Conservation (phyloP, 192 early-diverging fungal genomes). For the Backusella westeae region DNA sequence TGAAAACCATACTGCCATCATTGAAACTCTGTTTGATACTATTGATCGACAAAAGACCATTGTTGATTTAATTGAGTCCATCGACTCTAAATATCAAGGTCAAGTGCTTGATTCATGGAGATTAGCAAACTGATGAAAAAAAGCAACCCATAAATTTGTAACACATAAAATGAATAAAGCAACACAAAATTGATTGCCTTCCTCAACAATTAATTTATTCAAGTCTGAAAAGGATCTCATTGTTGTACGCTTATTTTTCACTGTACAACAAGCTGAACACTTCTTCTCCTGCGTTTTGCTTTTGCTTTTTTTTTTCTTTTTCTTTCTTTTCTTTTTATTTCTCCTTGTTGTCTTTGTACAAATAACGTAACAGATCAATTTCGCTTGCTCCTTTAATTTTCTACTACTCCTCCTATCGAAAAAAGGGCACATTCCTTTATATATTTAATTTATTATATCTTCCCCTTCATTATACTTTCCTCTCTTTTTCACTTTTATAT, state of each 20-base stretch:
- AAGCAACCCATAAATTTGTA: neutral
- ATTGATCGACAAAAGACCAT: neutral
- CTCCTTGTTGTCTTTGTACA: neutral
- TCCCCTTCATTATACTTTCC: conserved; percentile 3
- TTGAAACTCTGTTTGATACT: neutral
- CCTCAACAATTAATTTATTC: conserved; percentile 8
- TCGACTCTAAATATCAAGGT: conserved; percentile 17
- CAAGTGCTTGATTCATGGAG: conserved; percentile 15
- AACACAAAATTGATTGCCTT: conserved; percentile 17
- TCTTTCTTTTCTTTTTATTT: neutral
- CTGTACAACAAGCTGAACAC: neutral
- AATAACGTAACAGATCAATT: neutral
- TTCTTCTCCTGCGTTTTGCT: neutral
- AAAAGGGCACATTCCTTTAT: neutral
- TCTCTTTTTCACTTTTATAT: conserved; percentile 2
- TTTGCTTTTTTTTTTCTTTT: neutral
- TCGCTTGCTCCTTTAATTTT: neutral
- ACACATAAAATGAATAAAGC: neutral
- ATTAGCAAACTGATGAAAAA: neutral
- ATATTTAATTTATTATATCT: neutral
- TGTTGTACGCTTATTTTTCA: neutral
- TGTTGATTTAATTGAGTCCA: neutral
- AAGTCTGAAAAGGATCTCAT: neutral
- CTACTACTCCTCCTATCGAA: neutral
- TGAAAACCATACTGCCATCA: conserved; percentile 32